These are phyloP conservation scores for Coriolopsis trogii DNA, from an alignment of 1,284 basidiomycete genomes.

Conservation along the genomic window DNA sequence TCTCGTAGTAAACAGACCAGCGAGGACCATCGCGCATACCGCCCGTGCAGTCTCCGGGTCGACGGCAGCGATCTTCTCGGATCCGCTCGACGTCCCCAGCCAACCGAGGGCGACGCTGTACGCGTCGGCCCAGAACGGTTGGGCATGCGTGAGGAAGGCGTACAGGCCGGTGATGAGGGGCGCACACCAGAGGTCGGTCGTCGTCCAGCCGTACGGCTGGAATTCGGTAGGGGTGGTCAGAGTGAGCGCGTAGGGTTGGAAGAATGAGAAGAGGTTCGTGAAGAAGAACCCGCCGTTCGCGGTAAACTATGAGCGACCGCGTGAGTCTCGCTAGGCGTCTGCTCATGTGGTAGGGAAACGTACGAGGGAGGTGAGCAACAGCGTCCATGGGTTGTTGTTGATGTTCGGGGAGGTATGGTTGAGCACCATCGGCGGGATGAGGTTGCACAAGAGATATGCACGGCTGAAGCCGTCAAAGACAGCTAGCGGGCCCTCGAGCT, in stretches of 20 bases:
- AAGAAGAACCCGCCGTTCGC: conserved; percentile 79
- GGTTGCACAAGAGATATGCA: conserved; percentile 68
- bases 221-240: conserved; percentile 72
- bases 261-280: conserved; percentile 67
- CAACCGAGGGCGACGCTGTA: conserved; percentile 50
- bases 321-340: not conserved
- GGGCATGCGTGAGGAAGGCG: conserved; percentile 75
- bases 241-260: conserved; percentile 62
- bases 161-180: conserved; percentile 69
- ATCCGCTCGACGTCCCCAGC: conserved; percentile 34
- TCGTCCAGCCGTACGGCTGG: conserved; percentile 74
- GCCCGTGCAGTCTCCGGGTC: conserved; percentile 68
- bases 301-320: conserved; percentile 45
- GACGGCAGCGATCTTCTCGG: conserved; percentile 44
- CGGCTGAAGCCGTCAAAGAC: conserved; percentile 71
- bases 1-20: conserved; percentile 55
- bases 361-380: conserved; percentile 69
- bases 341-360: conserved; percentile 26
- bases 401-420: conserved; percentile 50
- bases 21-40: conserved; percentile 64
- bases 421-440: conserved; percentile 67
- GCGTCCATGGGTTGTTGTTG: conserved; percentile 68
- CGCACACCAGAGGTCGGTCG: conserved; percentile 75
- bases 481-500: conserved; percentile 64
- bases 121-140: conserved; percentile 73